Base-by-base conservation (phyloP, 768 basidiomycete species). In the Tricholoma bakamatsutake region DNA sequence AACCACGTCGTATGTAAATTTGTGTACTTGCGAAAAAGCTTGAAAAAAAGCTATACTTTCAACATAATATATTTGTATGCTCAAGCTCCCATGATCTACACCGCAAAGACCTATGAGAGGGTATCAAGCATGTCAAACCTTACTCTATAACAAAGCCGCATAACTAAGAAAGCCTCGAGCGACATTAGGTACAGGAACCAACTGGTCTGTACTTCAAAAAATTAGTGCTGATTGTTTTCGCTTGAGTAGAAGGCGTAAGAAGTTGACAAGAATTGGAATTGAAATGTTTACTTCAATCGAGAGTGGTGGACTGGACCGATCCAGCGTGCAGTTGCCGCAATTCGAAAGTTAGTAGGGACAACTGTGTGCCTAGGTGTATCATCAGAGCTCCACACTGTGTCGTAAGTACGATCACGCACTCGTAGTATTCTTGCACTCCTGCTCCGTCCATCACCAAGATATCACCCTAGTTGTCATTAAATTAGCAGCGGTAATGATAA, bases 401-500 rank as follows among this genome's bases (percentile, higher is more conserved):
- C 21, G 11, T 1, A 30, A 54, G 18, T 17, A 18, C 46, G 17
- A 50, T 7, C 10, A 57, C 84, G 68, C 63, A 88, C 87, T 91
- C 85, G 54, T 91, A 91, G 64, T 70, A 77, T 48, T 81, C 72
- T 63, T 91, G 89, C 8, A 91, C 77, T 4, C 68, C 78, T 4
- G 75, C 71, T 5, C 89, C 88, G 34, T 90, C 83, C 89, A 90
- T 91, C 9, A 90, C 79, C 50, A 91, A 68, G 15, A 90, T 74
- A 61, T 91, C 90, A 3, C 89, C 89, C 87, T 90, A 61, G 3
- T 48, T 13, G 0, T 24, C 24, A 48, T 31, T n/a, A n/a, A 4
- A 28, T 46, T 4, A 28, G 13, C 15, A 30, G 30, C 28, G 3
- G 28, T 31, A 9, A 17, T 48, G 8, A 17, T n/a, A 3, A 7